Percentiles rank a stretch among this genome's conserved stretches.
Conservation (phyloP, 768 basidiomycete genomes). For the Pleurotus tuber-regium region DNA sequence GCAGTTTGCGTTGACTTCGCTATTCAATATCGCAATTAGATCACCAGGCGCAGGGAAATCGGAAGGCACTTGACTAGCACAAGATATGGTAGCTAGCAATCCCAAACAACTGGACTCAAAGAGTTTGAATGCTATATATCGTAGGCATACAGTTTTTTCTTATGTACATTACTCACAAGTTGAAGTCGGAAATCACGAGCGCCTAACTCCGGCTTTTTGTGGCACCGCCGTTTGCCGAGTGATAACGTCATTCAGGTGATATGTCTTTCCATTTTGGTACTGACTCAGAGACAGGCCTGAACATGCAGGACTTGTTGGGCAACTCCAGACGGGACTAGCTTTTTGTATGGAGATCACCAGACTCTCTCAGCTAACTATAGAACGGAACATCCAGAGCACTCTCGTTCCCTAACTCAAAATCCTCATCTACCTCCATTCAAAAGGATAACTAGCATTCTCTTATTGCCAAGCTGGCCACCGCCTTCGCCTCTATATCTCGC, state of each 20-base stretch:
- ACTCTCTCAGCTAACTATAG: slow-evolving; percentile 9
- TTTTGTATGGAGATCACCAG: slow-evolving; percentile 5
- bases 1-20: slow-evolving; percentile 13
- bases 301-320: slow-evolving; percentile 8
- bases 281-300: slow-evolving; percentile 3
- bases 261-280: slow-evolving; percentile 3
- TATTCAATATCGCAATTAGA: too few species aligned
- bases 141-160: too few species aligned
- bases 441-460: not conserved
- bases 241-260: slow-evolving; percentile 8
- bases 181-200: slow-evolving; percentile 8
- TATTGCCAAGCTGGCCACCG: not conserved
- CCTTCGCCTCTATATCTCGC: not conserved
- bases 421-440: not conserved
- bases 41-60: too few species aligned
- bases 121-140: too few species aligned
- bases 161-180: too few species aligned
- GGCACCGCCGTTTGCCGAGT: not conserved
- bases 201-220: slow-evolving; percentile 6
- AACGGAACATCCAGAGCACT: slow-evolving; percentile 9
- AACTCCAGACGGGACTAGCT: slow-evolving; percentile 1
- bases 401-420: slow-evolving; percentile 4
- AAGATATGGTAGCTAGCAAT: too few species aligned
- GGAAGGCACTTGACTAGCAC: too few species aligned
- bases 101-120: too few species aligned